These are phyloP conservation scores for Pisolithus marmoratus DNA, from an alignment of 768 basidiomycete species.

Conservation along the genomic window DNA sequence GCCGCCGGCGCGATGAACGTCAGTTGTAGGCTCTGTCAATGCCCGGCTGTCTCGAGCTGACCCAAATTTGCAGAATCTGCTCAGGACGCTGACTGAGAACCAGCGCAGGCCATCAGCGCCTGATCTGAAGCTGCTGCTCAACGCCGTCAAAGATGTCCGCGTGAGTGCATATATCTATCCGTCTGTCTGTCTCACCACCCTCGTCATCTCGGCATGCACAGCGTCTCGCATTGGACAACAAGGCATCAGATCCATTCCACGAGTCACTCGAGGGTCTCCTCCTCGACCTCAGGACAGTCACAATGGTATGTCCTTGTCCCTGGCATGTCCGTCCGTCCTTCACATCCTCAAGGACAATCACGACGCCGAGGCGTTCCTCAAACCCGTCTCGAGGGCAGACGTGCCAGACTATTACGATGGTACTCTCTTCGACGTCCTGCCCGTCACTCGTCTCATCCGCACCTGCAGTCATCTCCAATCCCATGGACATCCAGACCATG, in stretches of 20 bases:
- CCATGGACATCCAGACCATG: conserved; percentile 96
- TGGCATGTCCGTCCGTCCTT: conserved; percentile 21
- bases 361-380: conserved; percentile 90
- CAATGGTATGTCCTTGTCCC: conserved; percentile 44
- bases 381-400: conserved; percentile 85
- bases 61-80: conserved; percentile 62
- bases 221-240: conserved; percentile 51
- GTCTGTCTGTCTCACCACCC: conserved; percentile 2
- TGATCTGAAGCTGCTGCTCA: conserved; percentile 78
- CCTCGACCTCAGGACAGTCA: conserved; percentile 74
- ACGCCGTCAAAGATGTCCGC: conserved; percentile 81
- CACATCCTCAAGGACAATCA: conserved; percentile 61
- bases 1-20: neutral
- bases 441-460: neutral
- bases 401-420: conserved; percentile 93
- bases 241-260: conserved; percentile 84
- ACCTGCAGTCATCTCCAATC: conserved; percentile 75
- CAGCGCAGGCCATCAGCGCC: conserved; percentile 57
- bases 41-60: neutral
- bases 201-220: conserved; percentile 27
- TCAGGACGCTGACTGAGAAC: conserved; percentile 79
- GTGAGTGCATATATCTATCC: conserved; percentile 53
- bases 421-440: conserved; percentile 25
- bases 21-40: neutral
- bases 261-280: conserved; percentile 90